These are phyloP conservation scores for Erodium trifolium DNA, from an alignment of 441 rosid genomes.

Conservation along the genomic window DNA sequence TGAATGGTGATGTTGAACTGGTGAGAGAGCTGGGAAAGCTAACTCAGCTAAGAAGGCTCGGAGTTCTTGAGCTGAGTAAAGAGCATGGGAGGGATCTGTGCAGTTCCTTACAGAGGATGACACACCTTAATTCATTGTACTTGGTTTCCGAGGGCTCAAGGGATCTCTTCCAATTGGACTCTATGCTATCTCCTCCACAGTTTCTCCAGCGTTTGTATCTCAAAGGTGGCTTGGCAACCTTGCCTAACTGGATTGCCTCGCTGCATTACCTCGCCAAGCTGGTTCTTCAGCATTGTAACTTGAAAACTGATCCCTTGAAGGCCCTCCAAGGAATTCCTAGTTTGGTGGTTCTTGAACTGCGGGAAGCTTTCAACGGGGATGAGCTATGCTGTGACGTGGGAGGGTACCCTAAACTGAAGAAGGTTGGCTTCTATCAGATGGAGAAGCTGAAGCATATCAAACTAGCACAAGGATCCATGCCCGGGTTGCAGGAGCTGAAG, in stretches of 20 bases:
- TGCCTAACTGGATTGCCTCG: conserved; percentile 14
- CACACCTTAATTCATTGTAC: conserved; percentile 9
- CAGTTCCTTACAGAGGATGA: conserved; percentile 11
- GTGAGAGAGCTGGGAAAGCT: conserved; percentile 16
- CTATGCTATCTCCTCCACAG: conserved; percentile 12
- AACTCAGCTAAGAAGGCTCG: conserved; percentile 11
- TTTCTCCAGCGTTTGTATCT: conserved; percentile 18
- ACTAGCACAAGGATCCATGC: conserved; percentile 13
- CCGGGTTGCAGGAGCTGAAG: conserved; percentile 11
- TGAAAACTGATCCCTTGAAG: conserved; percentile 12
- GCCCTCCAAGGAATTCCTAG: conserved; percentile 12
- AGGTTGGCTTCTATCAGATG: conserved; percentile 1
- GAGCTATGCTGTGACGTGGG: conserved; percentile 14
- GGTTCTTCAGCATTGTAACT: neutral
- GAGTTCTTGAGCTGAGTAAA: conserved; percentile 14
- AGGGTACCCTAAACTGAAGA: conserved; percentile 7
- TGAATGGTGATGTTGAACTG: neutral
- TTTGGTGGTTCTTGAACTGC: conserved; percentile 16
- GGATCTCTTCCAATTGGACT: neutral
- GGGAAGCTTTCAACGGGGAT: conserved; percentile 13
- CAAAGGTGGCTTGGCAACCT: neutral
- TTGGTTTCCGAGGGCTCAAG: neutral
- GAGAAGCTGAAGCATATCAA: neutral
- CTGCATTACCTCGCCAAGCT: conserved; percentile 11
- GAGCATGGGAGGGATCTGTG: conserved; percentile 16